Percentiles rank a stretch among this genome's conserved stretches.
These are phyloP conservation scores for Pyrenophora tritici-repentis DNA, from an alignment of 2,329 filamentous ascomycete genomes.

Conservation along the genomic window DNA sequence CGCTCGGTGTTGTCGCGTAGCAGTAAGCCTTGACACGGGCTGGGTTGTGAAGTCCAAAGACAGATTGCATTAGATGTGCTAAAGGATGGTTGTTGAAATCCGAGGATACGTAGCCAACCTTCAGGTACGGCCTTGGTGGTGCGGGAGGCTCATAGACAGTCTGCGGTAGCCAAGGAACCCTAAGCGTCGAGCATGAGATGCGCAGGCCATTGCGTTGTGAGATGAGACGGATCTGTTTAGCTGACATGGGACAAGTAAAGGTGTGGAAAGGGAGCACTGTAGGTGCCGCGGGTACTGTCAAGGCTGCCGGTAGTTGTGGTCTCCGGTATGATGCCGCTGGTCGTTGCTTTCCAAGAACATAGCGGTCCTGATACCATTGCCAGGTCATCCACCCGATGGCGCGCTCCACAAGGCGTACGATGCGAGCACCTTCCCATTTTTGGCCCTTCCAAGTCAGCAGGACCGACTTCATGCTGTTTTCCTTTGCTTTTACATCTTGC, in stretches of 20 bases:
- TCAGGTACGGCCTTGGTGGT: conserved; percentile 81
- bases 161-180: conserved; percentile 80
- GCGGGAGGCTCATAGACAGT: conserved; percentile 83
- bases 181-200: conserved; percentile 88
- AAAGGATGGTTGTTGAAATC: conserved; percentile 99
- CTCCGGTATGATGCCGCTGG: conserved; percentile 67
- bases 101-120: conserved; percentile 93
- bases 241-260: conserved; percentile 91
- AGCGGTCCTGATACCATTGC: conserved; percentile 85
- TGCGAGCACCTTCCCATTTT: conserved; percentile 85
- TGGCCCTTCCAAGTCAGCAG: conserved; percentile 67
- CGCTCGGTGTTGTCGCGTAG: conserved; percentile 92
- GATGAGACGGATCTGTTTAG: conserved; percentile 89
- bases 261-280: conserved; percentile 97
- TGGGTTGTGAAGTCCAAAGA: conserved; percentile 87
- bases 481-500: conserved; percentile 42
- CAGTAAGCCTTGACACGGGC: conserved; percentile 81
- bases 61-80: conserved; percentile 97
- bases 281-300: conserved; percentile 83
- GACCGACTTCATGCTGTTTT: conserved; percentile 44
- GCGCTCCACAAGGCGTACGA: conserved; percentile 84
- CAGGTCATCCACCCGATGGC: conserved; percentile 77
- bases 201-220: conserved; percentile 92
- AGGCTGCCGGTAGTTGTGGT: conserved; percentile 71
- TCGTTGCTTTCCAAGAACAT: conserved; percentile 65